Conservation (phyloP, 2,329 filamentous ascomycete species). For the Erysiphe pulchra region DNA sequence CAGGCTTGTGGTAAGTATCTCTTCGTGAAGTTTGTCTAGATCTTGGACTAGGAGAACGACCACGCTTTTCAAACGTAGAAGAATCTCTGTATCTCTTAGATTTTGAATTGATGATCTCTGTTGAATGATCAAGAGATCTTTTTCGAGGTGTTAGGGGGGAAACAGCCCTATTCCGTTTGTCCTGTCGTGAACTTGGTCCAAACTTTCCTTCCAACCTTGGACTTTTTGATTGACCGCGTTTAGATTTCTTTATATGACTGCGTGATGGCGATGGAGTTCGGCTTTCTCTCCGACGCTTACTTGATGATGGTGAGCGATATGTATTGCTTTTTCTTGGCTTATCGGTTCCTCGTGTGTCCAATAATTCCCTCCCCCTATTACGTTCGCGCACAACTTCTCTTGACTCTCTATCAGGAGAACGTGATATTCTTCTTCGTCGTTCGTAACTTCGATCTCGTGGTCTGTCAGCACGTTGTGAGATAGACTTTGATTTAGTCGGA, state of each 20-base stretch:
- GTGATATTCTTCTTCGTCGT: slow-evolving; percentile 10
- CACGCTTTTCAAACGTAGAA: slow-evolving; percentile 7
- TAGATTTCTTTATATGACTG: slow-evolving; percentile 13
- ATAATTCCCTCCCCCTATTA: slow-evolving; percentile 14
- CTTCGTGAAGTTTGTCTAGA: slow-evolving; percentile 7
- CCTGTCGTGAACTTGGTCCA: slow-evolving; percentile 6
- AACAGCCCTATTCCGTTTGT: slow-evolving; percentile 8
- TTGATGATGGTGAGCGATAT: slow-evolving; percentile 11
- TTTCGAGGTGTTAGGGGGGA: slow-evolving; percentile 10
- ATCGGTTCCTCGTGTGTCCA: slow-evolving; percentile 14
- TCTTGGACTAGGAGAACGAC: slow-evolving; percentile 10
- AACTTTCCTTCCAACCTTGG: slow-evolving; percentile 8
- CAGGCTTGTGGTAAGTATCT: slow-evolving; percentile 4
- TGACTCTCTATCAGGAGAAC: slow-evolving; percentile 10
- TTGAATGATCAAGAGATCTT: slow-evolving; percentile 8
- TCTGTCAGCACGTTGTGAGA: slow-evolving; percentile 7
- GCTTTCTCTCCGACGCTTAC: slow-evolving; percentile 12
- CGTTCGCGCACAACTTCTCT: slow-evolving; percentile 13
- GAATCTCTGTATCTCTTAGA: slow-evolving; percentile 9
- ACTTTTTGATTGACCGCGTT: slow-evolving; percentile 11
- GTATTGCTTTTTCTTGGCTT: slow-evolving; percentile 10
- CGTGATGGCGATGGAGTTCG: slow-evolving; percentile 12
- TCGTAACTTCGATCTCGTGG: slow-evolving; percentile 11
- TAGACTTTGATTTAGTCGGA: slow-evolving; percentile 9
- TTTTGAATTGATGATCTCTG: slow-evolving; percentile 6